Evolutionary conservation across 129 eudicot genomes (phyloP).

Genomic region (Escallonia herrerae): DNA sequence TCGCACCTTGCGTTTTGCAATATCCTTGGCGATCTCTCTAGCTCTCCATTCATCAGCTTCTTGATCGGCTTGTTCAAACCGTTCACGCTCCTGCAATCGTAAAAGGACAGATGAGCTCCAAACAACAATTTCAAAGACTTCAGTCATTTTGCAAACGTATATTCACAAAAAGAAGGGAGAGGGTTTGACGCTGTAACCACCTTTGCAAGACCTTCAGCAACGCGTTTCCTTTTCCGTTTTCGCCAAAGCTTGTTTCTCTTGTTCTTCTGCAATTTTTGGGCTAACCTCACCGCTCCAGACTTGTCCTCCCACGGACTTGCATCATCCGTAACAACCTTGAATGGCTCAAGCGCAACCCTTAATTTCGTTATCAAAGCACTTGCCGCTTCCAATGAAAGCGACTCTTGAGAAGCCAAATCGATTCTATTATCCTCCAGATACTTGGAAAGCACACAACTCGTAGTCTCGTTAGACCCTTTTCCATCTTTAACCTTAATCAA

Average conservation of each 20-base stretch:
- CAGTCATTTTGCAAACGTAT: background rate
- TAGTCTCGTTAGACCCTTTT: conserved; percentile 19
- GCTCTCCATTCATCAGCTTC: conserved; percentile 99
- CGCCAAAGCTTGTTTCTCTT: conserved; percentile 88
- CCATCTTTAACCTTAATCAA: conserved; percentile 45
- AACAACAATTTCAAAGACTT: background rate
- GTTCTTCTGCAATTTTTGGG: conserved; percentile 58
- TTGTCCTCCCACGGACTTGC: conserved; percentile 88
- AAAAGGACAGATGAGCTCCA: conserved; percentile 3
- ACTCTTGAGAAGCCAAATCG: conserved; percentile 47
- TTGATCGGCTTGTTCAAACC: conserved; percentile 60
- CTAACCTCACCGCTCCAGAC: conserved; percentile 63
- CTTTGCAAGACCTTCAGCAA: conserved; percentile 60
- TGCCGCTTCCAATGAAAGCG: conserved; percentile 54
- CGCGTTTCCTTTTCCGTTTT: conserved; percentile 60
- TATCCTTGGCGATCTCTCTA: conserved; percentile 85
- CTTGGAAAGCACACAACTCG: conserved; percentile 22
- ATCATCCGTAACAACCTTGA: conserved; percentile 60
- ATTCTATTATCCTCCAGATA: conserved; percentile 39
- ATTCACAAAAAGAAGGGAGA: background rate
- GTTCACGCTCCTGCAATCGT: conserved; percentile 52
- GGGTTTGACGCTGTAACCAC: conserved; percentile 19
- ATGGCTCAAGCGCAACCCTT: conserved; percentile 70
- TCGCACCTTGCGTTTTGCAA: conserved; percentile 64
- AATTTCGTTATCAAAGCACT: conserved; percentile 61